Evolutionary conservation across 495 filamentous ascomycete genomes (phyloP), one percentile per base, ranked within the genome.

Genomic region (Friedmanniomyces simplex): DNA sequence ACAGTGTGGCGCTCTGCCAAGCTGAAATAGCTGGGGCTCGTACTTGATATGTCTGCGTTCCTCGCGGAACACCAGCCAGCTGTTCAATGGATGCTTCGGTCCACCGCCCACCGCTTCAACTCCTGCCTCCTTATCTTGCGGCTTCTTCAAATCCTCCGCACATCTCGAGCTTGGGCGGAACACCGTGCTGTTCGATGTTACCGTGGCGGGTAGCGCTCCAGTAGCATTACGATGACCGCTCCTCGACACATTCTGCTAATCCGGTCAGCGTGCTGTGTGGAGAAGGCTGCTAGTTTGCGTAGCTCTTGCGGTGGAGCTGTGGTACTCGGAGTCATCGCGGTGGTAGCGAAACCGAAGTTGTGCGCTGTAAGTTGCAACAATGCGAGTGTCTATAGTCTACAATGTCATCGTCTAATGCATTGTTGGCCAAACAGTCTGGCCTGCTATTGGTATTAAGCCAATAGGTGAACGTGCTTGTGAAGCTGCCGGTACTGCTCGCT

Each of bases 61-160:
- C n/a, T 39, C 54, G 50, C 50, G 57, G 18, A 46, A 59, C 20
- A 49, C 57, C 37, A 59, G 34, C 50, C 50, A 37, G 8, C 28
- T 54, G 4, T 59, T 59, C 14, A 59, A 49, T 36, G 50, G 30
- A 25, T 22, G 45, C n/a, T 54, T 57, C 24, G 43, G 54, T 49
- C 43, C 43, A 26, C 54, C 30, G 39, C 39, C 18, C 39, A 16
- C 39, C 2, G 14, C 39, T 5, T 43, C 39, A 43, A 43, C 18
- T 16, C 16, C 16, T 16, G 34, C 8, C 34, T 37, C 16, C 34
- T 37, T 37, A 16, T n/a, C 39, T 20, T 13, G 5, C 18, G 39
- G 39, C 39, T 16, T 43, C 14, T 5, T 6, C 39, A 20, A 16
- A 2, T 13, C 18, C 14, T 43, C 18, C 14, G 8, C 34, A 8